phyloP scores from a whole-genome alignment of 768 basidiomycete genomes.

The Leccinum imitatum region DNA sequence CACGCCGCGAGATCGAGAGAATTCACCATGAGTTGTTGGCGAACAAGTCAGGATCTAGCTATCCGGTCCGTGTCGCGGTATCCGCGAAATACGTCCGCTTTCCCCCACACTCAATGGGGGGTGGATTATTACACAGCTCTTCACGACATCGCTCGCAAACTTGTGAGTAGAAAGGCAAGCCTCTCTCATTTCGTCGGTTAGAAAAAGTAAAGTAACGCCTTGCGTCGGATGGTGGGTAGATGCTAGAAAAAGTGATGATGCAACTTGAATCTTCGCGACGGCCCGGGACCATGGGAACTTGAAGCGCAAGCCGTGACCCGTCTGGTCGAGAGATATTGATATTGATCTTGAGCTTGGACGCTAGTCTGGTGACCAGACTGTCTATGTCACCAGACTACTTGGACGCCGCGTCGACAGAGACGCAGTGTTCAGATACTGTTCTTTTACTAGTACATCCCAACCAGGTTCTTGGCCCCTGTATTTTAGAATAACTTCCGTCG shows the following conservation, averaged over 20 bases:
- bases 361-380: no score
- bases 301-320: constrained; percentile 26
- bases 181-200: not conserved
- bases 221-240: constrained; percentile 2
- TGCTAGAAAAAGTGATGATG: constrained; percentile 22
- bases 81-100: no score
- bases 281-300: constrained; percentile 9
- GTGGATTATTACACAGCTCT: not conserved
- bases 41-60: no score
- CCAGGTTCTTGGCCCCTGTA: not conserved
- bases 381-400: not conserved
- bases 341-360: constrained; percentile 9
- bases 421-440: no score
- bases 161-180: not conserved
- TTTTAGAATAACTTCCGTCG: not conserved
- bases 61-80: no score
- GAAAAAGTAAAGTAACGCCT: not conserved
- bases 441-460: no score
- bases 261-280: no score
- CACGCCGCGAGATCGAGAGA: no score
- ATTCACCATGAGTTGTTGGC: no score
- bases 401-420: not conserved
- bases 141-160: not conserved
- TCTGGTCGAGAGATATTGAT: constrained; percentile 32
- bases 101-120: not conserved